These are phyloP conservation scores for Microcera coccophila DNA, from an alignment of 2,329 filamentous ascomycete species.

Conservation along the genomic window DNA sequence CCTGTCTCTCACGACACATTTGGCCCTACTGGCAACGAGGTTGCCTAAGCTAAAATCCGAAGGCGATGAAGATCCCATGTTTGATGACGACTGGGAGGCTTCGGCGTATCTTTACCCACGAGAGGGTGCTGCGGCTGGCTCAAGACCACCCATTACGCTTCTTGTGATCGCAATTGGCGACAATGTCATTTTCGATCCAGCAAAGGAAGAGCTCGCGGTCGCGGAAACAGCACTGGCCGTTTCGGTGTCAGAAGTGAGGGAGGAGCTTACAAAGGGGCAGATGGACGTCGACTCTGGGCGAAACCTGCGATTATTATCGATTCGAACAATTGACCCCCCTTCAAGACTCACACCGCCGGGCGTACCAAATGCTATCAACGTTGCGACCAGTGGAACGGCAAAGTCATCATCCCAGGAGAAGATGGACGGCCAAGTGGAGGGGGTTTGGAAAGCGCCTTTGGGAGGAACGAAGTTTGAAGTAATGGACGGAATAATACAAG, in stretches of 20 bases:
- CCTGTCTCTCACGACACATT: slow-evolving; percentile 86
- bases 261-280: slow-evolving; percentile 22
- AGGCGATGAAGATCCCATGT: slow-evolving; percentile 91
- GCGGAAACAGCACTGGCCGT: slow-evolving; percentile 86
- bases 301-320: slow-evolving; percentile 59
- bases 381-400: slow-evolving; percentile 42
- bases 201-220: slow-evolving; percentile 85
- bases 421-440: slow-evolving; percentile 57
- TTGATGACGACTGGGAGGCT: slow-evolving; percentile 95
- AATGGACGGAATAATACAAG: slow-evolving; percentile 69
- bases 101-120: slow-evolving; percentile 72
- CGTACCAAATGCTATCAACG: slow-evolving; percentile 61
- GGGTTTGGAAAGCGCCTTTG: slow-evolving; percentile 81
- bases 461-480: slow-evolving; percentile 76
- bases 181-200: slow-evolving; percentile 92
- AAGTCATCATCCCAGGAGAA: slow-evolving; percentile 31
- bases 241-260: slow-evolving; percentile 59
- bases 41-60: slow-evolving; percentile 83
- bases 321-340: slow-evolving; percentile 71
- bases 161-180: slow-evolving; percentile 81
- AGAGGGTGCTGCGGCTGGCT: slow-evolving; percentile 28
- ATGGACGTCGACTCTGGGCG: slow-evolving; percentile 43
- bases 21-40: slow-evolving; percentile 83
- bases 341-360: slow-evolving; percentile 69
- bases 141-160: slow-evolving; percentile 79